Base-by-base conservation (phyloP, 768 basidiomycete species). In the Lepiota brunneoincarnata region DNA sequence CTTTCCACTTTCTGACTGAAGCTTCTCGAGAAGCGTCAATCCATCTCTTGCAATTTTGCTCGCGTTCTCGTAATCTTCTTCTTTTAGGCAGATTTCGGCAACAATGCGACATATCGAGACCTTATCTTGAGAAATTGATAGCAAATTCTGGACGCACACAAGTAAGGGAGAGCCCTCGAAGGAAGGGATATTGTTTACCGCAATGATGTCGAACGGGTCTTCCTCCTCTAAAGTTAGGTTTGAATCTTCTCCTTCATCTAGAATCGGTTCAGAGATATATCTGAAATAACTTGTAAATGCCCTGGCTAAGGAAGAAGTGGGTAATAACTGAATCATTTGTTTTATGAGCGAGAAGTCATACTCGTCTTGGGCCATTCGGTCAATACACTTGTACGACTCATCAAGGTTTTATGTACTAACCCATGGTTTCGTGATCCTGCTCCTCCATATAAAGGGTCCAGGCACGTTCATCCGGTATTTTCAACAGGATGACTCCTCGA, bases 401-500 rank as follows among this genome's bases (percentile, higher is more conserved):
- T n/a, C 17, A 57, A 55, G n/a, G 57, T 46, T 49, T 54, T 18
- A 31, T 31, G 20, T 21, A 67, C 82, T 63, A 63, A 92, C 93
- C 79, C 6, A 91, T 73, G 4, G 75, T 75, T 23, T 82, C 83
- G 36, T 72, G 77, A 64, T 98, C 87, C 51, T 73, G 80, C 57
- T 82, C 79, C 63, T 98, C 92, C 40, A 98, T 74, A 57, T 78
- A 83, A 3, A 89, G 67, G 23, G 71, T 75, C 96, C 97, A 99
- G 0, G 90, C 93, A 21, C 86, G 65, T 62, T 91, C 87, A 61
- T 97, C 88, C 0, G 84, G 80, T 7, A 94, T 79, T 14, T 77
- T 74, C 17, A 99, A 74, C 5, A 96, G 69, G 2, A 97, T 79
- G 26, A 84, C 81, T 2, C 93, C 94, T 14, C 81, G 73, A 1